These are phyloP conservation scores for Nakaseomyces nivariensis DNA, from an alignment of 1,139 yeast species.

Conservation along the genomic window DNA sequence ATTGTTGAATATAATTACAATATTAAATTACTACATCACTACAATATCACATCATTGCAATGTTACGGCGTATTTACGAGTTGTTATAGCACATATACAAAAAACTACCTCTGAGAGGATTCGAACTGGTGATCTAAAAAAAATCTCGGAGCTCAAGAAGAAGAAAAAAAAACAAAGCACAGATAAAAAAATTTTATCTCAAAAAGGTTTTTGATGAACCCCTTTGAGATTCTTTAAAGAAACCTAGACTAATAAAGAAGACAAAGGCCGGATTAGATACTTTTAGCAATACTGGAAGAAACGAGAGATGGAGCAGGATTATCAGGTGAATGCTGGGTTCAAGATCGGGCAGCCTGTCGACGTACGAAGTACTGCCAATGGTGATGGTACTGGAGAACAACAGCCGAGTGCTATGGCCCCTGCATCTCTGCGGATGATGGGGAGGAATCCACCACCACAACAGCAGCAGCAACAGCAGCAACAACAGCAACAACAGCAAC, in stretches of 20 bases:
- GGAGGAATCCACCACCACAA: slow-evolving; percentile 30
- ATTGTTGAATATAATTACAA: too few relatives aligned
- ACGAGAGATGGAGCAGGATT: not conserved
- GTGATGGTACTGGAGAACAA: not conserved
- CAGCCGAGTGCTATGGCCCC: slow-evolving; percentile 34
- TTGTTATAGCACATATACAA: too few relatives aligned
- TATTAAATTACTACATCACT: too few relatives aligned
- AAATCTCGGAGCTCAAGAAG: too few relatives aligned
- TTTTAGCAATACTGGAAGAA: too few relatives aligned
- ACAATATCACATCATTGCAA: not conserved
- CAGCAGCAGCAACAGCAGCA: slow-evolving; percentile 19
- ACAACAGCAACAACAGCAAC: not conserved
- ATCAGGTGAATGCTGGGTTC: slow-evolving; percentile 2
- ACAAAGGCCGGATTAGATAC: too few relatives aligned
- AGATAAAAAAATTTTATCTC: not conserved
- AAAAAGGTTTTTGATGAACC: too few relatives aligned
- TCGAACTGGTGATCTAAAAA: too few relatives aligned
- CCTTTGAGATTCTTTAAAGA: too few relatives aligned
- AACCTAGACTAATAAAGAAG: too few relatives aligned
- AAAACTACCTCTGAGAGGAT: too few relatives aligned
- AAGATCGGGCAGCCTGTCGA: not conserved
- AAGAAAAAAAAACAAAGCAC: not conserved
- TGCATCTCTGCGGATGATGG: slow-evolving; percentile 72
- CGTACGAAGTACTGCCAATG: not conserved
- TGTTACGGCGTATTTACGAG: too few relatives aligned